Evolutionary conservation across 306 rosid species (phyloP), one percentile per base, ranked within the genome.

Genomic region (Quercus robur): DNA sequence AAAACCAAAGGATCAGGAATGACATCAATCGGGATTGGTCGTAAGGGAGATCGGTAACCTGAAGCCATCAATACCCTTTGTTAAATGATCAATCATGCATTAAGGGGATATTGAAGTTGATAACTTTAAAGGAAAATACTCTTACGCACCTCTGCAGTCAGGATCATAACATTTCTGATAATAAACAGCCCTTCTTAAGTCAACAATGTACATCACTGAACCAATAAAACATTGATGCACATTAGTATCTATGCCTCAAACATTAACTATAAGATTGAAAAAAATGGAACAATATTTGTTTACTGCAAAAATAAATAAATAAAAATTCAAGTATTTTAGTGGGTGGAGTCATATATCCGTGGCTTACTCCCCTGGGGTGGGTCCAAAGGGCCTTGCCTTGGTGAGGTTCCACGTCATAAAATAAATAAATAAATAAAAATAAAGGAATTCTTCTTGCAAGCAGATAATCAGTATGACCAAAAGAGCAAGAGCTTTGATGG

Each of bases 161-260:
- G 99, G 97, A 85, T 94, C 99, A 55, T 93, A 88, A 80, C 99
- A 94, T 82, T 93, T 94, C 91, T 93, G 97, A 84, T 94, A 93
- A 84, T 94, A 94, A 68, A 58, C 87, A 55, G 88, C 97, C 83
- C 83, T 88, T 86, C 94, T 89, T 79, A 94, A 85, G 86, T 93
- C 99, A 80, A 91, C 92, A 68, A 90, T 83, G 78, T 90, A 94
- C 74, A 94, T 94, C 88, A 94, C 99, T 94, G 89, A 59, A 80
- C 85, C 81, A 82, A 56, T 62, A 75, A 86, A 84, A 75, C 62
- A 76, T 23, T 26, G 54, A 80, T 49, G 80, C 6, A 75, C 71
- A 79, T 85, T 80, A 89, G 83, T 68, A 61, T 51, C 79, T 62
- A 83, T 66, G 83, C 74, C 26, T 58, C 57, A 56, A 59, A 78